Percentiles rank a stretch among this genome's conserved stretches.
Conservation (phyloP, 768 basidiomycete genomes). For the Mycena rebaudengoi region DNA sequence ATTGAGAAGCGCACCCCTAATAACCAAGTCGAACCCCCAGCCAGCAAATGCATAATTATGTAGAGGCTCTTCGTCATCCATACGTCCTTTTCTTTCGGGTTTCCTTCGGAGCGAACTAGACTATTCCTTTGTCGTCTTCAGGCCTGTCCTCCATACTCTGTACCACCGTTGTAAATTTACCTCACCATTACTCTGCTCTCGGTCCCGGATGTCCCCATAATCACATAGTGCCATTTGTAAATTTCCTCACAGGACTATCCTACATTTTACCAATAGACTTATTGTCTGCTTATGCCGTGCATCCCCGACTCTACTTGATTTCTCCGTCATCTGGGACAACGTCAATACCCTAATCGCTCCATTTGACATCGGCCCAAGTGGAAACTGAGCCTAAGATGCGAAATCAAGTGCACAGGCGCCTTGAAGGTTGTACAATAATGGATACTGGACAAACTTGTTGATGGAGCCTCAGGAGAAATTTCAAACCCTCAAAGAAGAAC, state of each 20-base stretch:
- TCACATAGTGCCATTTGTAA: constrained; percentile 24
- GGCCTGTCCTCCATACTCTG: constrained; percentile 21
- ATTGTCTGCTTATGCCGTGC: constrained; percentile 63
- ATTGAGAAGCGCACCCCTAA: constrained; percentile 75
- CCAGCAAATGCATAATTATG: constrained; percentile 63
- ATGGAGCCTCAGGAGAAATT: too few relatives aligned
- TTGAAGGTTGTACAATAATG: too few relatives aligned
- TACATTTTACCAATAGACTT: constrained; percentile 14
- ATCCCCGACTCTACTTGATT: constrained; percentile 78
- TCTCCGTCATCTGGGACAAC: constrained; percentile 85
- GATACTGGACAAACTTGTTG: too few relatives aligned
- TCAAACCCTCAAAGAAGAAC: too few relatives aligned
- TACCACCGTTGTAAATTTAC: constrained; percentile 47
- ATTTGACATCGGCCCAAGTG: constrained; percentile 73
- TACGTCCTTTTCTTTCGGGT: constrained; percentile 6
- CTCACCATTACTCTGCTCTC: constrained; percentile 19
- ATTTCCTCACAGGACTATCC: constrained; percentile 19
- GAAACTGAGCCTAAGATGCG: too few relatives aligned
- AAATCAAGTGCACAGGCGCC: too few relatives aligned
- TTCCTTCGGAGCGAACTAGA: constrained; percentile 20
- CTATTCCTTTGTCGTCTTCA: constrained; percentile 12
- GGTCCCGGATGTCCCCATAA: constrained; percentile 19
- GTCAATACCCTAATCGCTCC: constrained; percentile 93
- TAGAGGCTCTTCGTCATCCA: constrained; percentile 43
- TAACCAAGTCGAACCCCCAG: constrained; percentile 52